phyloP scores from a whole-genome alignment of 1,284 basidiomycete genomes.

The Pseudozyma sp. region DNA sequence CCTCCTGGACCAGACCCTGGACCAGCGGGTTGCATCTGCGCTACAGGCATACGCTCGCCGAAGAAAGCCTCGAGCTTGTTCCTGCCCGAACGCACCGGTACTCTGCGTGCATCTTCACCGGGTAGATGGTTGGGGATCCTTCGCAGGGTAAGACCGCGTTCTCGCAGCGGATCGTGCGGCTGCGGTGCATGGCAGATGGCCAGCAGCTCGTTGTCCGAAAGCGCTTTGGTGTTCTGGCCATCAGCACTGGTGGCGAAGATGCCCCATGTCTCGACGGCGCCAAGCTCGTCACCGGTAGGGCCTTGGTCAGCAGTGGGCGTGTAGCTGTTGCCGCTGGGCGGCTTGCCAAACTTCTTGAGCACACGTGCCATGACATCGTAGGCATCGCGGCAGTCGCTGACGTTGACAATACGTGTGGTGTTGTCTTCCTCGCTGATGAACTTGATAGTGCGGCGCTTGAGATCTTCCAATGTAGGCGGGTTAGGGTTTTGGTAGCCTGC shows the following conservation, averaged over 20 bases:
- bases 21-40: constrained; percentile 54
- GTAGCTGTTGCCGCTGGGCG: constrained; percentile 56
- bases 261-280: constrained; percentile 56
- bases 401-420: constrained; percentile 62
- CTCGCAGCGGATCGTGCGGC: constrained; percentile 80
- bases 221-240: constrained; percentile 59
- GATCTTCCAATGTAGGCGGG: constrained; percentile 55
- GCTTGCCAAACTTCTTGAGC: constrained; percentile 65
- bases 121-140: constrained; percentile 52
- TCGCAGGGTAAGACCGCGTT: constrained; percentile 81
- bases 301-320: constrained; percentile 58
- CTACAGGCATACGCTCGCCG: constrained; percentile 71
- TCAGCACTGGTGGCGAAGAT: constrained; percentile 61
- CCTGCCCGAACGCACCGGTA: constrained; percentile 34
- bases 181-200: constrained; percentile 86
- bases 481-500: constrained; percentile 26
- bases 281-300: constrained; percentile 44
- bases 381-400: constrained; percentile 63
- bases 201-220: constrained; percentile 76
- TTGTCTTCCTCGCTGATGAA: constrained; percentile 66
- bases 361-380: constrained; percentile 65
- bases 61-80: constrained; percentile 74
- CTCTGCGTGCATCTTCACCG: constrained; percentile 41
- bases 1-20: constrained; percentile 64
- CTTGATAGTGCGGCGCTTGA: constrained; percentile 65